Percentiles rank a stretch among this genome's conserved stretches.
phyloP scores from a whole-genome alignment of 176 grass and related monocot species.

The Triticum dicoccoides region DNA sequence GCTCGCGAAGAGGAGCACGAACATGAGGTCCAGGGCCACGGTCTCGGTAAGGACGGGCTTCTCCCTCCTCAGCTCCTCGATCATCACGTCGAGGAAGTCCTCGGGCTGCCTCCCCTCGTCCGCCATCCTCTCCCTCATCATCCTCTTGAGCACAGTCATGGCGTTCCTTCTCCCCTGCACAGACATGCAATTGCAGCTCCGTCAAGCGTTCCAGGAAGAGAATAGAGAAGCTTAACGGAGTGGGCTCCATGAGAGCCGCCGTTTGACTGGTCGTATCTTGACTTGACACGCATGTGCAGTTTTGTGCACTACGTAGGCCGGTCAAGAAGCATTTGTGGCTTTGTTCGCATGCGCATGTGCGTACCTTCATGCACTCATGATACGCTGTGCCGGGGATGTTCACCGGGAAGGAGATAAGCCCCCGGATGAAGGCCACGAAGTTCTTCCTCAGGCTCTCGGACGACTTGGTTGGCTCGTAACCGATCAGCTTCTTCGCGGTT shows the following conservation, averaged over 20 bases:
- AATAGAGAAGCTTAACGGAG: background rate
- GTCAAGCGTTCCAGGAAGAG: background rate
- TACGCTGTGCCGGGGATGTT: constrained; percentile 65
- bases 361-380: constrained; percentile 63
- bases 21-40: constrained; percentile 62
- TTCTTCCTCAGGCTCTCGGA: constrained; percentile 52
- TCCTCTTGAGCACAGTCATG: constrained; percentile 59
- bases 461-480: constrained; percentile 40
- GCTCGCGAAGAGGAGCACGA: constrained; percentile 71
- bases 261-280: constrained; percentile 31
- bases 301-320: constrained; percentile 23
- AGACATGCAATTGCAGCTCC: background rate
- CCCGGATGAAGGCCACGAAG: constrained; percentile 57
- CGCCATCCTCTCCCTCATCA: constrained; percentile 36
- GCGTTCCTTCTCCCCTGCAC: constrained; percentile 52
- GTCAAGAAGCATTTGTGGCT: background rate
- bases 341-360: background rate
- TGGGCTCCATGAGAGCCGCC: background rate
- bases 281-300: constrained; percentile 38
- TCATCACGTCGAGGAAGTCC: constrained; percentile 62
- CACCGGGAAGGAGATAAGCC: constrained; percentile 67
- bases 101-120: constrained; percentile 6
- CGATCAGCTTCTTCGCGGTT: constrained; percentile 60
- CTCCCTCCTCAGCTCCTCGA: constrained; percentile 58
- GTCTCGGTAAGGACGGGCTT: constrained; percentile 50